Base-by-base conservation (phyloP, 495 filamentous ascomycete species). In the Venustampulla echinocandica region DNA sequence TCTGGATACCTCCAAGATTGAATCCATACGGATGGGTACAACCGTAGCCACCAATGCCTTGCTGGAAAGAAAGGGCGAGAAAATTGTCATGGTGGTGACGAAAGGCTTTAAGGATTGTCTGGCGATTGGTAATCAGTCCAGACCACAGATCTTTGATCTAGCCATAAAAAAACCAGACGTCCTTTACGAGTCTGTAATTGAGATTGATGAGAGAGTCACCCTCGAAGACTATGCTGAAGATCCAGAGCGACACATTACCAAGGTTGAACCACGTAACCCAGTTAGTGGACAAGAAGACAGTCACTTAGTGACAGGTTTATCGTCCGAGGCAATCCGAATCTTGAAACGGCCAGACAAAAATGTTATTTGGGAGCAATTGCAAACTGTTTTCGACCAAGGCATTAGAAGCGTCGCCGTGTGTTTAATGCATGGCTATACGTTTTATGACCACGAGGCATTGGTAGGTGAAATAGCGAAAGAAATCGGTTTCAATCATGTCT, bases 61-160 rank as follows among this genome's bases (percentile, higher is more conserved):
- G 46, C 70, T 98, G 1, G 93, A 98, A 64, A 67, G 92, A 47
- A 98, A 97, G 64, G 92, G 92, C 4, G 92, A 95, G 64, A 80
- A 79, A 55, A 94, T 93, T 49, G 92, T 82, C 2, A 73, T 98
- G 55, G 75, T 97, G 17, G 88, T 93, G 9, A 96, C 93, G 1
- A 84, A 87, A 60, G 92, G 92, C 0, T 98, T 98, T 66, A 83
- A 80, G 40, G 92, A 98, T 64, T 87, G 90, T 51, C 72, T 97
- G 17, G 80, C 85, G 28, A 92, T 90, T 47, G 86, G 86, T 14
- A 90, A 90, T 61, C 87, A 93, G 60, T 84, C 81, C 15, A 70
- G 87, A 0, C 87, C 87, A 2, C 80, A 78, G 54, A 90, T 93
- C 49, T 93, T 93, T 49, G 87, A 93, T 57, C 64, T 93, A 18